Evolutionary conservation across 176 grass and related monocot species (phyloP), one percentile per base, ranked within the genome.

Genomic region (Leersia perrieri): DNA sequence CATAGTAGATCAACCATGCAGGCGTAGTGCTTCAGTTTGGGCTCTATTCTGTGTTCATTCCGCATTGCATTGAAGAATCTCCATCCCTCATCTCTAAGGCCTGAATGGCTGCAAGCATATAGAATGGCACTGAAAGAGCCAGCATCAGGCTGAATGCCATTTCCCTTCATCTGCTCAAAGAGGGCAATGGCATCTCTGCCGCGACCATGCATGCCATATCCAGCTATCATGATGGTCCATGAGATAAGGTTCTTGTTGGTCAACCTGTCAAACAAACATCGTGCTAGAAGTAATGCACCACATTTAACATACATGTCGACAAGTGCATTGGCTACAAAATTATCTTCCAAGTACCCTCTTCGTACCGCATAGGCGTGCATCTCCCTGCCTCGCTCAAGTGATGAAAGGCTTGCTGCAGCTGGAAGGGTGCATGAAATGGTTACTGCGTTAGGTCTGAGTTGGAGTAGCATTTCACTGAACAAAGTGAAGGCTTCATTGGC

Each of bases 151-250:
- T 81, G 79, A 41, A 92, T 78, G 30, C 92, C 89, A 51, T 62
- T 83, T 14, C 39, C 13, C 53, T 77, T 90, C 90, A 94, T 92
- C 63, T 83, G 33, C 30, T 92, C 93, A 60, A 97, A 94, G 60
- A 94, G 74, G 4, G 80, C 42, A 74, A 94, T 87, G 44, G 90
- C 90, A 55, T 87, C 79, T 72, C 32, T 88, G 15, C 95, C 92
- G 74, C 81, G 81, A 31, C 95, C 90, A 63, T 94, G 95, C 90
- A 97, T 97, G 25, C 95, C 91, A 68, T 92, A 97, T 68, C 90
- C 90, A 88, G 95, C 88, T 78, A 97, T 87, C 92, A 94, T 94
- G 79, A 97, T 84, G 51, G 92, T 97, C 95, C 95, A 97, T 53
- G 92, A 90, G 85, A 94, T 79, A 72, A 88, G 85, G 61, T 94